These are phyloP conservation scores for Schwanniomyces polymorphus DNA, from an alignment of 805 yeast species.

Conservation along the genomic window DNA sequence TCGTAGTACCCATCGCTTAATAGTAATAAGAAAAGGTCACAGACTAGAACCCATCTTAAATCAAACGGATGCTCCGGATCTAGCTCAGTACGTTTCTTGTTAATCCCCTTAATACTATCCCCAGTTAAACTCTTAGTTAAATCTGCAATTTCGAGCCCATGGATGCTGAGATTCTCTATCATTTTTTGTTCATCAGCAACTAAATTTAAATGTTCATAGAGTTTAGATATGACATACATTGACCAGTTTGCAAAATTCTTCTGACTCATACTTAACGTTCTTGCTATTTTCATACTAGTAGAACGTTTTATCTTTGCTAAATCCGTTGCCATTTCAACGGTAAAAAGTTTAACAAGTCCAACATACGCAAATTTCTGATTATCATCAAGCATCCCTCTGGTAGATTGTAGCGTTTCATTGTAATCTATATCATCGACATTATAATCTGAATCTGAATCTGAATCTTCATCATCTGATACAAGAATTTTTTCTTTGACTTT, in stretches of 20 bases:
- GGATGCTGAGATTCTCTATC: constrained; percentile 84
- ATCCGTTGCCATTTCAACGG: constrained; percentile 80
- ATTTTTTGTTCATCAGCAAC: constrained; percentile 73
- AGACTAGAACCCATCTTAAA: constrained; percentile 88
- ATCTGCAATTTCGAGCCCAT: constrained; percentile 77
- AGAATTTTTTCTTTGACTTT: constrained; percentile 15
- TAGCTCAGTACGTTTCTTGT: not conserved
- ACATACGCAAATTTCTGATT: constrained; percentile 89
- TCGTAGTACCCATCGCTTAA: constrained; percentile 87
- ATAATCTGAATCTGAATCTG: constrained; percentile 25
- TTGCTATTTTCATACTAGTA: constrained; percentile 54
- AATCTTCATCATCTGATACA: constrained; percentile 30
- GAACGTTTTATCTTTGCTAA: constrained; percentile 59
- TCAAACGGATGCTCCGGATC: constrained; percentile 38
- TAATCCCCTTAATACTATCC: constrained; percentile 2
- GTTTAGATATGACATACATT: constrained; percentile 61
- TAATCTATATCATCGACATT: constrained; percentile 48
- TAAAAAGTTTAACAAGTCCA: constrained; percentile 74
- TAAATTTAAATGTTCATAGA: constrained; percentile 82
- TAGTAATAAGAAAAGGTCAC: constrained; percentile 82
- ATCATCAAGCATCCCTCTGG: constrained; percentile 78
- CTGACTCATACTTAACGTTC: constrained; percentile 64
- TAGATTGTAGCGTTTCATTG: constrained; percentile 69
- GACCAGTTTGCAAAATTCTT: constrained; percentile 86
- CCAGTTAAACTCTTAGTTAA: constrained; percentile 59